phyloP scores from a whole-genome alignment of 495 filamentous ascomycete species.

The Aspergillus haitiensis region DNA sequence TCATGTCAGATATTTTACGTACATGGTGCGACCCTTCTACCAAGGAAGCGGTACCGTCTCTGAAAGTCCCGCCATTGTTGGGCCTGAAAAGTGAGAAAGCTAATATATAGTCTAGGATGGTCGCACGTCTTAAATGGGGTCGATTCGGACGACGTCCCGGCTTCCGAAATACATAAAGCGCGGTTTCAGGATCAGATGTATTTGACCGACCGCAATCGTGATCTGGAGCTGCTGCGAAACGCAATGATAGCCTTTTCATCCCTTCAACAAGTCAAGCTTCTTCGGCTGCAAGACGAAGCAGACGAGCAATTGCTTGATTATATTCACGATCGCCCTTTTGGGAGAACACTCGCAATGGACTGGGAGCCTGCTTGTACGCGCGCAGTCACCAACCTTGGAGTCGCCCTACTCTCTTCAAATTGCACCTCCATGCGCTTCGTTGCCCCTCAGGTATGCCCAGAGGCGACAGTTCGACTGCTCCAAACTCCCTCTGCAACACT shows the following conservation, averaged over 20 bases:
- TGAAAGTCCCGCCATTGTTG: conserved; percentile 24
- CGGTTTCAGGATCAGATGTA: conserved; percentile 38
- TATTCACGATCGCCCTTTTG: conserved; percentile 31
- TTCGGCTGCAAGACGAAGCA: conserved; percentile 60
- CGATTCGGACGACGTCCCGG: conserved; percentile 20
- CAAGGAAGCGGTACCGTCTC: conserved; percentile 46
- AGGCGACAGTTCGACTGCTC: conserved; percentile 54
- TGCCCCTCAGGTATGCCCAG: conserved; percentile 63
- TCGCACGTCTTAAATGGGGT: conserved; percentile 26
- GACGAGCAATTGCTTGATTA: conserved; percentile 52
- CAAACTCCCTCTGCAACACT: conserved; percentile 48
- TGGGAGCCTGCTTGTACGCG: conserved; percentile 66
- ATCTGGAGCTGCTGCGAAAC: conserved; percentile 46
- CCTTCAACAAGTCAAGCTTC: conserved; percentile 65
- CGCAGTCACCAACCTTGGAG: conserved; percentile 57
- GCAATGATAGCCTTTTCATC: conserved; percentile 59
- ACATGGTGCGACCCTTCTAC: conserved; percentile 72
- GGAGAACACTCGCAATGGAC: conserved; percentile 44
- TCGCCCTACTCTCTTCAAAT: conserved; percentile 55
- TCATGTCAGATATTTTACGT: conserved; percentile 67
- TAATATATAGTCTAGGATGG: conserved; percentile 39
- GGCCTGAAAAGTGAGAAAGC: conserved; percentile 13
- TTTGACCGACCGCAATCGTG: conserved; percentile 31
- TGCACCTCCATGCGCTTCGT: conserved; percentile 61
- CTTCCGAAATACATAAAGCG: conserved; percentile 32